Conservation (phyloP, 1,284 basidiomycete species). For the Malassezia sp. region DNA sequence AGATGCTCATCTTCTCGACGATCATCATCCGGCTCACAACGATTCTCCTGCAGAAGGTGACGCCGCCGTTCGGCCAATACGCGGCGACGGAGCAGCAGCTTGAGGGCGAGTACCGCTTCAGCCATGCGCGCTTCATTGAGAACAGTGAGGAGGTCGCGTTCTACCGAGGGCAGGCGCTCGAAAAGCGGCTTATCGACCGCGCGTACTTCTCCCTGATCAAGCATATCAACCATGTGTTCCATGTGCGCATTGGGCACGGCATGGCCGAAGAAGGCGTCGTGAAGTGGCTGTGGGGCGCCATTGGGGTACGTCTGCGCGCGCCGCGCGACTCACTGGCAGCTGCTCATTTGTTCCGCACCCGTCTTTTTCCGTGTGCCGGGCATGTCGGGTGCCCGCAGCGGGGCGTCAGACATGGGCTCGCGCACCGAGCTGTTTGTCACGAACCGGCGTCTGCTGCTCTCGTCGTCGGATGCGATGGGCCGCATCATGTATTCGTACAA, state of each 20-base stretch:
- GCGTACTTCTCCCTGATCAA: constrained; percentile 77
- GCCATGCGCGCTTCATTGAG: constrained; percentile 84
- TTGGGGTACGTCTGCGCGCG: too few relatives aligned
- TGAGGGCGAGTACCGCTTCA: constrained; percentile 76
- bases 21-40: constrained; percentile 62
- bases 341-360: constrained; percentile 84
- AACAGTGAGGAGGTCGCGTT: constrained; percentile 88
- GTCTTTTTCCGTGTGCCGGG: constrained; percentile 83
- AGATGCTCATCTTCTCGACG: constrained; percentile 55
- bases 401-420: constrained; percentile 36
- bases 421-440: constrained; percentile 61
- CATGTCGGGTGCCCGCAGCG: constrained; percentile 18
- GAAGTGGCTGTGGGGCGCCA: constrained; percentile 90
- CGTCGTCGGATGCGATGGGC: constrained; percentile 54
- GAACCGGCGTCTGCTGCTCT: constrained; percentile 74
- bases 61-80: constrained; percentile 88
- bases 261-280: constrained; percentile 75
- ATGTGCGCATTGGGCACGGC: constrained; percentile 75
- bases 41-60: constrained; percentile 47
- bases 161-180: constrained; percentile 76
- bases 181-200: constrained; percentile 83
- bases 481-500: constrained; percentile 85
- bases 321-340: too few relatives aligned
- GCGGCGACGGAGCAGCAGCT: constrained; percentile 61
- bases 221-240: constrained; percentile 74